phyloP scores from a whole-genome alignment of 306 rosid species.

The Phaseolus lunatus region DNA sequence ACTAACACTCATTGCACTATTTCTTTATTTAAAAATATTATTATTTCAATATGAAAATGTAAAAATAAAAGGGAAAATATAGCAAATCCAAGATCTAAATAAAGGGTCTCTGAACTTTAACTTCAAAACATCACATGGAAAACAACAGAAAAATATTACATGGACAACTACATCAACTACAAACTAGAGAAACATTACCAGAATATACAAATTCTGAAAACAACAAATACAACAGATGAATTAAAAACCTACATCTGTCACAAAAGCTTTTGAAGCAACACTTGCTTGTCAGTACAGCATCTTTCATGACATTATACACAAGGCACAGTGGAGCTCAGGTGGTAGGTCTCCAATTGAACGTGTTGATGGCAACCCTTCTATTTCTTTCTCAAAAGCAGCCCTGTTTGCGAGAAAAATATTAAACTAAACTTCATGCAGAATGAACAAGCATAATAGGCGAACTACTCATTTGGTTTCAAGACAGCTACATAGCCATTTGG shows the following conservation, averaged over 20 bases:
- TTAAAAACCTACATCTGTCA: slow-evolving; percentile 77
- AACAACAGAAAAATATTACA: no score
- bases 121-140: no score
- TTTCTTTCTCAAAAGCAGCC: slow-evolving; percentile 98
- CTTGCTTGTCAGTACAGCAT: slow-evolving; percentile 98
- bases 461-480: slow-evolving; percentile 97
- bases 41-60: no score
- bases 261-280: slow-evolving; percentile 97
- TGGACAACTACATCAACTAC: no score
- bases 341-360: slow-evolving; percentile 97
- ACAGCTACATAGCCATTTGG: slow-evolving; percentile 99
- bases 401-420: slow-evolving; percentile 54
- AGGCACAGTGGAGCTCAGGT: slow-evolving; percentile 92
- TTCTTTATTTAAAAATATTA: no score
- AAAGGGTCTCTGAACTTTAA: no score
- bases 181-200: not conserved
- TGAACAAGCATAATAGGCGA: not conserved
- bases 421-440: slow-evolving; percentile 29
- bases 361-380: slow-evolving; percentile 94
- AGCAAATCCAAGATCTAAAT: no score
- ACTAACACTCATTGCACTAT: no score
- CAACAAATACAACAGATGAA: not conserved
- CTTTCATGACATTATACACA: slow-evolving; percentile 98
- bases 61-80: no score
- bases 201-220: slow-evolving; percentile 23